Percentiles rank a stretch among this genome's conserved stretches.
Conservation (phyloP, 1,284 basidiomycete species). For the Fomitopsis palustris region DNA sequence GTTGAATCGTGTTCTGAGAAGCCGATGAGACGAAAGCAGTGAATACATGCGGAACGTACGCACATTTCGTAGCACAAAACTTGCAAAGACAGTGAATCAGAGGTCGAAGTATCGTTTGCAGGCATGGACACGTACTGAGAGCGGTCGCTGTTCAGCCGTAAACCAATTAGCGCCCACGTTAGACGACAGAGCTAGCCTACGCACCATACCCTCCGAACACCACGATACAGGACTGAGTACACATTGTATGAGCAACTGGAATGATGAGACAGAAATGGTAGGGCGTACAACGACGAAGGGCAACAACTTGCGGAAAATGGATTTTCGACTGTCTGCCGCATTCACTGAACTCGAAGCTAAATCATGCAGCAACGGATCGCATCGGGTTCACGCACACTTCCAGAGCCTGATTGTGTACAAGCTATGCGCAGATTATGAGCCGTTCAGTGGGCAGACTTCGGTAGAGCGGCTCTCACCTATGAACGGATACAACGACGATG, state of each 20-base stretch:
- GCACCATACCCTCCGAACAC: conserved; percentile 17
- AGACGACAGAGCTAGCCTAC: not conserved
- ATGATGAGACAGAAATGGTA: not conserved
- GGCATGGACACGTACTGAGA: conserved; percentile 3
- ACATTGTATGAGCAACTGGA: not conserved
- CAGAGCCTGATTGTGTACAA: conserved; percentile 18
- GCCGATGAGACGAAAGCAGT: not conserved
- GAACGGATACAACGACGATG: conserved; percentile 18
- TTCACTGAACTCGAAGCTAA: not conserved
- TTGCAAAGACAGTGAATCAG: not conserved
- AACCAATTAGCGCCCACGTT: not conserved
- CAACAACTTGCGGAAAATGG: not conserved
- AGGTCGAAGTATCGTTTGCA: not conserved
- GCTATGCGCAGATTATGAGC: not conserved
- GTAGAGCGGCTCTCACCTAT: conserved; percentile 10
- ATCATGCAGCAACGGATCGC: no score
- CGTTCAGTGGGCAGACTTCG: not conserved
- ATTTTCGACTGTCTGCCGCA: not conserved
- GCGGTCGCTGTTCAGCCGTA: conserved; percentile 1
- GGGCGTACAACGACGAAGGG: conserved; percentile 2
- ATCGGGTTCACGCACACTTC: conserved; percentile 14
- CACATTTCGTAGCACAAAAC: conserved; percentile 19
- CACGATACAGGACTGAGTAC: conserved; percentile 3
- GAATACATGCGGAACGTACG: not conserved
- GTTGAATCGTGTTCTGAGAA: conserved; percentile 7